phyloP scores from a whole-genome alignment of 2,329 filamentous ascomycete species.

The Chrysoporthe deuterocubensis region DNA sequence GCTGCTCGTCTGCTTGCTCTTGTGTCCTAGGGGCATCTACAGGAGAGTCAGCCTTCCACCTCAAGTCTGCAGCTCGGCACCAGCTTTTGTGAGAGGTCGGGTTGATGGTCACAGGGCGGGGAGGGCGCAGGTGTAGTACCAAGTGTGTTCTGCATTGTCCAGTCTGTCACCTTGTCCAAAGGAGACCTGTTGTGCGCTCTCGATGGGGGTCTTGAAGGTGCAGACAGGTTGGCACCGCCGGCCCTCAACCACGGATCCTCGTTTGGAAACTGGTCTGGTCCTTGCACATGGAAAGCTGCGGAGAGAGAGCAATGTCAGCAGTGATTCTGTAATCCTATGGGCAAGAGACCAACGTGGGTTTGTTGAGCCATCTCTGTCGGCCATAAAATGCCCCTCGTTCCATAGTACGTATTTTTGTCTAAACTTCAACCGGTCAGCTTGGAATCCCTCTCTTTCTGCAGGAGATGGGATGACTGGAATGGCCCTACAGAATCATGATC shows the following conservation, averaged over 20 bases:
- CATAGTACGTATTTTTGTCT: constrained; percentile 21
- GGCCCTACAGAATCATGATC: constrained; percentile 42
- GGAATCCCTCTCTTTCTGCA: neutral
- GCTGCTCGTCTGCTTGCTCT: constrained; percentile 57
- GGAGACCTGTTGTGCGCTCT: constrained; percentile 62
- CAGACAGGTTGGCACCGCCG: constrained; percentile 44
- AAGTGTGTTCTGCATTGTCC: constrained; percentile 47
- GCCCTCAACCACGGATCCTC: constrained; percentile 16
- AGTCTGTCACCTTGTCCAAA: constrained; percentile 55
- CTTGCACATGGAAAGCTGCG: constrained; percentile 25
- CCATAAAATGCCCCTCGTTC: constrained; percentile 25
- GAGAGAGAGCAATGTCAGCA: constrained; percentile 5
- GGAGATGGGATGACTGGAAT: neutral
- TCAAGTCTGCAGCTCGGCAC: constrained; percentile 29
- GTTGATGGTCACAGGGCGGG: neutral
- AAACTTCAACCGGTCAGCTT: constrained; percentile 21
- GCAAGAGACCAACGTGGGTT: constrained; percentile 24
- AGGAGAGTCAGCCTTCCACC: constrained; percentile 13
- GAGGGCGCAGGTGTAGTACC: constrained; percentile 40
- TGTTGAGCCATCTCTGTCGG: constrained; percentile 24
- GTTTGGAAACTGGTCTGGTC: constrained; percentile 19
- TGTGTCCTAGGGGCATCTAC: constrained; percentile 37
- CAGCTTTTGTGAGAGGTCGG: neutral
- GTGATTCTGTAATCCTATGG: neutral
- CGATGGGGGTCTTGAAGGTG: constrained; percentile 66